Conservation (phyloP, 2,329 filamentous ascomycete genomes). For the Clonostachys byssicola region DNA sequence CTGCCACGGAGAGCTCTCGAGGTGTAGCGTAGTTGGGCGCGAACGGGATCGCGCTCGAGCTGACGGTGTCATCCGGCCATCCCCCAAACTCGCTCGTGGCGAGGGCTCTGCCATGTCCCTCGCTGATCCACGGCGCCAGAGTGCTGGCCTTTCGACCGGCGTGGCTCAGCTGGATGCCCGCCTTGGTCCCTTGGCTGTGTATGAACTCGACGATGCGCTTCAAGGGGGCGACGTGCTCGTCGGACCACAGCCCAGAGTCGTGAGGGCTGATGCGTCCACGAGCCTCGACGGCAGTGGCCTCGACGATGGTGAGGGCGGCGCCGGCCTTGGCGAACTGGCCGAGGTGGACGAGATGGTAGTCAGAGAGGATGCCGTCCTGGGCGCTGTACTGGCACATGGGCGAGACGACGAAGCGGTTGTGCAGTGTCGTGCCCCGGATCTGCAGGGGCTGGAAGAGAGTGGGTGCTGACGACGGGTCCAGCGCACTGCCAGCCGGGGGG, state of each 20-base stretch:
- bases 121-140: slow-evolving; percentile 60
- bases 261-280: slow-evolving; percentile 82
- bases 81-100: slow-evolving; percentile 50
- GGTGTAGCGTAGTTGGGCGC: slow-evolving; percentile 57
- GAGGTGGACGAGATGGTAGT: slow-evolving; percentile 80
- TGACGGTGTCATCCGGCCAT: slow-evolving; percentile 53
- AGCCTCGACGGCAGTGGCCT: slow-evolving; percentile 71
- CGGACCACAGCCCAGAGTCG: slow-evolving; percentile 78
- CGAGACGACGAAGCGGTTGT: slow-evolving; percentile 3
- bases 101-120: slow-evolving; percentile 38
- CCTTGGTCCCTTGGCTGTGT: slow-evolving; percentile 72
- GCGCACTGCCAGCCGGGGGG: slow-evolving; percentile 42
- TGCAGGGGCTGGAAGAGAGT: slow-evolving; percentile 53
- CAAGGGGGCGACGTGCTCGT: slow-evolving; percentile 72
- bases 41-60: slow-evolving; percentile 51
- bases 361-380: slow-evolving; percentile 63
- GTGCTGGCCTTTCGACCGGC: slow-evolving; percentile 68
- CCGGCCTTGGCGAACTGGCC: slow-evolving; percentile 76
- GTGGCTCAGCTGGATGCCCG: slow-evolving; percentile 78
- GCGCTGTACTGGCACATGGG: slow-evolving; percentile 54
- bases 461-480: slow-evolving; percentile 33
- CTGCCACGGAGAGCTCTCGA: slow-evolving; percentile 61
- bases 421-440: slow-evolving; percentile 39
- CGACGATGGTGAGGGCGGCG: slow-evolving; percentile 68
- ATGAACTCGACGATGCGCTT: slow-evolving; percentile 71